Base-by-base conservation (phyloP, 495 filamentous ascomycete species). In the Penicillium coffeae region DNA sequence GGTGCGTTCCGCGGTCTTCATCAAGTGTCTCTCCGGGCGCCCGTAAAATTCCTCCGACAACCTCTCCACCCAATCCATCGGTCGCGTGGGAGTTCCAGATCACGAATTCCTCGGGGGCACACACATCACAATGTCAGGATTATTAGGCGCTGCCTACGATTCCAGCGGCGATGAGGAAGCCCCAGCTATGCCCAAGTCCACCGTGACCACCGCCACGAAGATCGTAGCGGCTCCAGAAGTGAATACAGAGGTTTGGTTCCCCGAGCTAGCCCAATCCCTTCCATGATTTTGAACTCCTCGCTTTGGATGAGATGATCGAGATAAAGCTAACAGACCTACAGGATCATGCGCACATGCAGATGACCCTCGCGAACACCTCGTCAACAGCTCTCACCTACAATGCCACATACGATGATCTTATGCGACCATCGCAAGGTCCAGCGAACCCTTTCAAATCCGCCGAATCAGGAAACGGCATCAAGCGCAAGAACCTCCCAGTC, bases 401-500 rank as follows among this genome's bases (percentile, higher is more conserved):
- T 58, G 81, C 86, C 12, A 79, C 81, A 33, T 88, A 90, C 66
- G 82, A 84, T 41, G 84, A 89, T 54, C 76, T 95, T 30, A 74
- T 78, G 21, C 80, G 83, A 33, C 83, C 87, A 1, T 65, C 71
- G 0, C 75, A 87, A 55, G 89, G 89, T 4, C 90, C 90, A 22
- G 70, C 78, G 19, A 91, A 95, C 63, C 88, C 90, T n/a, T 89
- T 88, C 71, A 84, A 85, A 63, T 55, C 72, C 14, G 74, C 81
- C 43, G 79, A 82, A 22, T 55, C 71, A 21, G 72, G 73, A 25
- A 73, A 78, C 42, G 74, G 72, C 20, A 60, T 86, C 27, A 94
- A 92, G 66, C 84, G 92, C 46, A 95, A 95, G 58, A 92, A 93
- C 51, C 85, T 97, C 1, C 83, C 94, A 8, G 96, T 94, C 0